Conservation (phyloP, 2,329 filamentous ascomycete species). For the Podosphaera aphanis region DNA sequence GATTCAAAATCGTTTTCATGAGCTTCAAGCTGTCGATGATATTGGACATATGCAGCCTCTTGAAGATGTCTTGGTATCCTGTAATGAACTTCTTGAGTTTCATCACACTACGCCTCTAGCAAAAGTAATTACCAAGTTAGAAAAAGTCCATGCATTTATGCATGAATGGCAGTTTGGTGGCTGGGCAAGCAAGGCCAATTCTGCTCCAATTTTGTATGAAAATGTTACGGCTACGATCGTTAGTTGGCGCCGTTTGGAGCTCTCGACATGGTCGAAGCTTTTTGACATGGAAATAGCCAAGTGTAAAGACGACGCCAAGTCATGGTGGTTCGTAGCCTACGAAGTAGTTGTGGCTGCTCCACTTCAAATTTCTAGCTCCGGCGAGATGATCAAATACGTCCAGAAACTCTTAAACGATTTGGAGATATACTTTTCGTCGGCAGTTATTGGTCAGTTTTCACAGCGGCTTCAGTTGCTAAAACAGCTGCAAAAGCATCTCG, state of each 20-base stretch:
- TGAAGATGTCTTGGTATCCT: conserved; percentile 52
- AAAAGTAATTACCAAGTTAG: conserved; percentile 62
- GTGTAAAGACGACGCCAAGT: conserved; percentile 52
- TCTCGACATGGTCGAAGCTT: conserved; percentile 75
- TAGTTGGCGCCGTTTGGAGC: conserved; percentile 70
- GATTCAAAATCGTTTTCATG: conserved; percentile 47
- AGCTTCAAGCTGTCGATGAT: conserved; percentile 42
- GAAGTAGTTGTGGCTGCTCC: conserved; percentile 66
- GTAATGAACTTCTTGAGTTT: conserved; percentile 52
- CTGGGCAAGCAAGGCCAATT: conserved; percentile 63
- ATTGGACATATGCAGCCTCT: conserved; percentile 54
- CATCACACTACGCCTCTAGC: conserved; percentile 64
- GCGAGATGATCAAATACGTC: conserved; percentile 39
- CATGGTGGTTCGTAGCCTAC: conserved; percentile 95
- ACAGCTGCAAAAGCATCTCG: conserved; percentile 40
- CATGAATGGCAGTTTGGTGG: conserved; percentile 81
- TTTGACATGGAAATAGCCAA: conserved; percentile 65
- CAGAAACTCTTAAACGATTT: conserved; percentile 51
- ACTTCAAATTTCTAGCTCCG: conserved; percentile 35
- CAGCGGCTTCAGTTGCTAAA: conserved; percentile 48
- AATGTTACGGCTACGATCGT: conserved; percentile 61
- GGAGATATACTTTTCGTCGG: conserved; percentile 54
- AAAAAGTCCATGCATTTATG: conserved; percentile 65
- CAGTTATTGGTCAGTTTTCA: conserved; percentile 60
- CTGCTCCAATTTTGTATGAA: conserved; percentile 46